Conservation (phyloP, 148 eudicot species). For the Chenopodium formosanum region DNA sequence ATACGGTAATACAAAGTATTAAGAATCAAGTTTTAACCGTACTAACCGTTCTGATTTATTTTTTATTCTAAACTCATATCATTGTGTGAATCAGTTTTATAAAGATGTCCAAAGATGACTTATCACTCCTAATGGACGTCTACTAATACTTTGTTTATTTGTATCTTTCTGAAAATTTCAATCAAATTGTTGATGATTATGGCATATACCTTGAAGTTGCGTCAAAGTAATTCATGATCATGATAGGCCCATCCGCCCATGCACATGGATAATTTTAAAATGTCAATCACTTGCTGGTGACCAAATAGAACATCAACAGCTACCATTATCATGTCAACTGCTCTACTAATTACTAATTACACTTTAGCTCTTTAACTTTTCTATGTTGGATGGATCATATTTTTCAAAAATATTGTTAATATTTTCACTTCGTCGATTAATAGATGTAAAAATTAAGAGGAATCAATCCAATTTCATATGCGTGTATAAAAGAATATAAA, state of each 20-base stretch:
- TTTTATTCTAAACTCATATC: no score
- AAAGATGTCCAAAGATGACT: no score
- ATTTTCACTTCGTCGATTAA: no score
- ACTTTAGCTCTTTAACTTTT: not conserved
- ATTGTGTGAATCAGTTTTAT: no score
- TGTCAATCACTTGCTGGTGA: not conserved
- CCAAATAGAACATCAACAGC: not conserved
- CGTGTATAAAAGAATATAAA: no score
- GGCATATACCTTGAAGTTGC: not conserved
- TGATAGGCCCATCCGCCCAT: not conserved
- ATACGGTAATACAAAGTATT: no score
- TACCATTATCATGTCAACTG: not conserved
- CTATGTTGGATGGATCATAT: not conserved
- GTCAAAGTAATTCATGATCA: not conserved
- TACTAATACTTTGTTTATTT: not conserved
- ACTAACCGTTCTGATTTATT: no score
- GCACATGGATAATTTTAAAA: not conserved
- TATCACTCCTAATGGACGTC: not conserved
- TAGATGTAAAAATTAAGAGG: no score
- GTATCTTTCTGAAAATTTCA: not conserved
- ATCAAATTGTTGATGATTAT: not conserved
- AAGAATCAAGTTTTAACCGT: no score
- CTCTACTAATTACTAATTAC: not conserved
- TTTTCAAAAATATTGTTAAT: no score
- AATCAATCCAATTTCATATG: no score